Evolutionary conservation across 495 filamentous ascomycete species (phyloP), one percentile per base, ranked within the genome.

Genomic region (Hypomontagnella monticulosa): DNA sequence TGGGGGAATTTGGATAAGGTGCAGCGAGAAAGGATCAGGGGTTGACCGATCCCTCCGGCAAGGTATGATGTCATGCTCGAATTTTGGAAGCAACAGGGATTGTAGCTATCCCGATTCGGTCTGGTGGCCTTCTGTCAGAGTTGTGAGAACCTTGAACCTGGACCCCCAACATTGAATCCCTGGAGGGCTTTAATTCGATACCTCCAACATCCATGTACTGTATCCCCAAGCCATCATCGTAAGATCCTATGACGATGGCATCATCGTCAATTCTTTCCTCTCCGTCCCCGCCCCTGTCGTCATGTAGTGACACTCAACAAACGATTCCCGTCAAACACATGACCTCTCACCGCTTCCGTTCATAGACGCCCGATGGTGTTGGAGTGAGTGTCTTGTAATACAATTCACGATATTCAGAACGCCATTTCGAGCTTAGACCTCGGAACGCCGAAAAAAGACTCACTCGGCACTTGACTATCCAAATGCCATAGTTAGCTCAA

Each of bases 1-100:
- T 55, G 34, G 40, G 44, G 37, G 43, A 23, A 37, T 36, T 36
- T 23, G 11, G 23, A 23, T 18, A 7, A 12, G 12, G 10, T 14
- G 7, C 11, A 27, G 56, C 27, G 40, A 36, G 12, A 33, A 41
- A 44, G 44, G 57, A 57, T 61, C 57, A 52, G 57, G 63, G 57
- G 48, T 52, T 33, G 36, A 38, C 36, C 8, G 12, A 32, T 49
- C 32, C 37, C 44, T 9, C 18, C 40, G 33, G 41, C 18, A n/a
- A 32, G 27, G 40, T 19, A 57, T 67, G 64, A 67, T 62, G 64
- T 67, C 64, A 67, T 67, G 4, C 40, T 14, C 32, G 49, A n/a
- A 20, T 40, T 49, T 40, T 9, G 36, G 48, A 41, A 19, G 15
- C 8, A 23, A 30, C 23, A 2, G 37, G 34, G 16, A 40, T 16